Conservation (phyloP, 169 alveolate genomes). For the Blepharisma undulans region DNA sequence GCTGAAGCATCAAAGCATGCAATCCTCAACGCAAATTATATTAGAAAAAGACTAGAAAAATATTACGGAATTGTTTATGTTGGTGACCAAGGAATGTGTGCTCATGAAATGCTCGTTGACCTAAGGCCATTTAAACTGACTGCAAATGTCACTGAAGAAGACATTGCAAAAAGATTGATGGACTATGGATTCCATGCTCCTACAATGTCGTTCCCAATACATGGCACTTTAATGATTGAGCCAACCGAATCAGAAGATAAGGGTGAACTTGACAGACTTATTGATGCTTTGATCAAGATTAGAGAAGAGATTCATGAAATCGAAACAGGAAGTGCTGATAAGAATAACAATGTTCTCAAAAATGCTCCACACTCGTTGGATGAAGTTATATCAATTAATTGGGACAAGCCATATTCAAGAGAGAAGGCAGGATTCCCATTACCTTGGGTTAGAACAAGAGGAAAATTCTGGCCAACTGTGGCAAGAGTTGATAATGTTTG, state of each 20-base stretch:
- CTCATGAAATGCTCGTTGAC: constrained; percentile 89
- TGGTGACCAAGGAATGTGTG: constrained; percentile 69
- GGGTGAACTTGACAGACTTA: constrained; percentile 83
- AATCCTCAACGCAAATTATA: constrained; percentile 87
- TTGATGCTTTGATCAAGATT: constrained; percentile 84
- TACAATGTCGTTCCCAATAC: constrained; percentile 89
- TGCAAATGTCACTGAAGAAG: constrained; percentile 84
- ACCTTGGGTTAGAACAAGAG: constrained; percentile 77
- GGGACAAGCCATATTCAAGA: constrained; percentile 82
- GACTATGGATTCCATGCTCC: constrained; percentile 93
- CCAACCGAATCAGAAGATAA: constrained; percentile 90
- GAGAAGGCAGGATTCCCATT: constrained; percentile 90
- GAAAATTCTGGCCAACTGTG: constrained; percentile 88
- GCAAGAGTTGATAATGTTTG: constrained; percentile 83
- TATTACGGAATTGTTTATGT: constrained; percentile 67
- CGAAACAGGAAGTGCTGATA: constrained; percentile 79
- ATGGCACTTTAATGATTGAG: constrained; percentile 88
- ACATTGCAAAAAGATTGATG: constrained; percentile 89
- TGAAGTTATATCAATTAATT: constrained; percentile 54
- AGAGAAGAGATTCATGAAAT: constrained; percentile 85
- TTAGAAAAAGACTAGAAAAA: constrained; percentile 69
- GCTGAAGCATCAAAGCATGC: constrained; percentile 70
- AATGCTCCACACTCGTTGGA: constrained; percentile 86
- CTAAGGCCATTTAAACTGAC: constrained; percentile 77
- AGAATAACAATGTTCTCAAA: constrained; percentile 80